A percentile compares a stretch with the other conserved stretches of the same genome.
phyloP scores from a whole-genome alignment of 2,329 filamentous ascomycete genomes.

The Ilyonectria robusta region DNA sequence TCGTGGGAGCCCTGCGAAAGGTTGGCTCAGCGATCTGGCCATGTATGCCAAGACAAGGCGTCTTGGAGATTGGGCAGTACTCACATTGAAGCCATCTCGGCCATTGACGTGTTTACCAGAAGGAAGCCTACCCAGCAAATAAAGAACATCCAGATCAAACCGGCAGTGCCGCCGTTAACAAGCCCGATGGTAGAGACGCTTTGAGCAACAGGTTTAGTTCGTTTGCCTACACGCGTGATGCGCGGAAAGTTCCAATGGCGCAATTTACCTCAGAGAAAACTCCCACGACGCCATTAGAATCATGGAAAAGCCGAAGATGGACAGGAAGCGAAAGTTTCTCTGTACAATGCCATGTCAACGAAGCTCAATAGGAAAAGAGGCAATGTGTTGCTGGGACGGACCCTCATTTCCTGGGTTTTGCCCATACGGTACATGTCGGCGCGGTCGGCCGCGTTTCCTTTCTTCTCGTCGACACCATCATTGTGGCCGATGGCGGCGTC shows the following conservation, averaged over 20 bases:
- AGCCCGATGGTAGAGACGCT: conserved; percentile 44
- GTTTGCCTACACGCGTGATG: neutral
- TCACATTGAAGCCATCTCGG: conserved; percentile 65
- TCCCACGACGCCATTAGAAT: conserved; percentile 63
- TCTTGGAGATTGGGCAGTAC: neutral
- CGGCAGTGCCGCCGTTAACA: conserved; percentile 61
- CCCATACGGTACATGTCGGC: conserved; percentile 45
- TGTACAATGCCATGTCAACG: conserved; percentile 28
- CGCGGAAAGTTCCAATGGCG: rapidly evolving
- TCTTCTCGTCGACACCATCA: conserved; percentile 37
- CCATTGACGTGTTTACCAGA: conserved; percentile 58
- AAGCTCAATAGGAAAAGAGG: neutral
- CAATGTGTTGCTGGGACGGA: neutral
- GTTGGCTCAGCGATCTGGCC: neutral
- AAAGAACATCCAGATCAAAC: conserved; percentile 62
- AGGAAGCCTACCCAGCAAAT: conserved; percentile 57
- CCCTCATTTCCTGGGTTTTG: conserved; percentile 42
- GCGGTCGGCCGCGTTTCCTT: conserved; percentile 39
- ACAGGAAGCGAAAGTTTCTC: conserved; percentile 61
- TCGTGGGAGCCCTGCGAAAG: conserved; percentile 61
- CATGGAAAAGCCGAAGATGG: conserved; percentile 63
- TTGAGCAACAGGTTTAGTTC: neutral
- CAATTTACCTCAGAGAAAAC: conserved; percentile 53
- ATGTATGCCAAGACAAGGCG: neutral
- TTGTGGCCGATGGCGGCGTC: conserved; percentile 15